These are phyloP conservation scores for Curvularia spicifera DNA, from an alignment of 2,329 filamentous ascomycete genomes.

Conservation along the genomic window DNA sequence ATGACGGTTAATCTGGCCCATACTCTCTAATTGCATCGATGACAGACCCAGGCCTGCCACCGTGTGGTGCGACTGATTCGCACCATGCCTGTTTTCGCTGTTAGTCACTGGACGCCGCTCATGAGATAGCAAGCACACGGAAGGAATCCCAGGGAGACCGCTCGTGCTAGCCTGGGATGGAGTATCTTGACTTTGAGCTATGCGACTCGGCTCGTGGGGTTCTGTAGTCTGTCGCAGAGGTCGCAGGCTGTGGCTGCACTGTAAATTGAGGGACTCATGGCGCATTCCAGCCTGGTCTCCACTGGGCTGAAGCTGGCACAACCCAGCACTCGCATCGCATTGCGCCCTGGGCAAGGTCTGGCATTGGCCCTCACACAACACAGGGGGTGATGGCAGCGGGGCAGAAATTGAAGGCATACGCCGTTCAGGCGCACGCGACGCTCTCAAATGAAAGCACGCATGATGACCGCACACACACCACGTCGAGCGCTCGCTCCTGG, in stretches of 20 bases:
- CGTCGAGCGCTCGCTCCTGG: conserved; percentile 44
- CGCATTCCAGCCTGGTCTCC: conserved; percentile 9
- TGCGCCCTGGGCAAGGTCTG: conserved; percentile 21
- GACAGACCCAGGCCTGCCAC: conserved; percentile 44
- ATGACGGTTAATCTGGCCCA: conserved; percentile 31
- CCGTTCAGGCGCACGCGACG: conserved; percentile 28
- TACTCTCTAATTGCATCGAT: conserved; percentile 37
- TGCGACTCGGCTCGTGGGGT: conserved; percentile 28
- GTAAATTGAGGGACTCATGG: conserved; percentile 17
- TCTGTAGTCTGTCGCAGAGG: conserved; percentile 24
- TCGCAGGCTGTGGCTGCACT: conserved; percentile 23
- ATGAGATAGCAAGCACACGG: conserved; percentile 47
- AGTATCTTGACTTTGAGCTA: conserved; percentile 29
- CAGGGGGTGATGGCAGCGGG: conserved; percentile 12
- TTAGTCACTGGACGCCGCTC: conserved; percentile 39
- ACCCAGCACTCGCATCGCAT: conserved; percentile 22
- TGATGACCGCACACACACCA: conserved; percentile 64
- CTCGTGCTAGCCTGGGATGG: conserved; percentile 43
- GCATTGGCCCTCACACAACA: conserved; percentile 24
- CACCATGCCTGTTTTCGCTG: conserved; percentile 29
- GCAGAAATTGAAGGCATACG: conserved; percentile 18
- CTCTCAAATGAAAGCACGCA: conserved; percentile 60
- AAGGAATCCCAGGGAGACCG: conserved; percentile 47
- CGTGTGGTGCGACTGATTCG: conserved; percentile 30
- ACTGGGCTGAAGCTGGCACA: conserved; percentile 5